A percentile compares a stretch with the other conserved stretches of the same genome.
phyloP scores from a whole-genome alignment of 2,329 filamentous ascomycete genomes.

The Arthrobotrys sphaeroides region DNA sequence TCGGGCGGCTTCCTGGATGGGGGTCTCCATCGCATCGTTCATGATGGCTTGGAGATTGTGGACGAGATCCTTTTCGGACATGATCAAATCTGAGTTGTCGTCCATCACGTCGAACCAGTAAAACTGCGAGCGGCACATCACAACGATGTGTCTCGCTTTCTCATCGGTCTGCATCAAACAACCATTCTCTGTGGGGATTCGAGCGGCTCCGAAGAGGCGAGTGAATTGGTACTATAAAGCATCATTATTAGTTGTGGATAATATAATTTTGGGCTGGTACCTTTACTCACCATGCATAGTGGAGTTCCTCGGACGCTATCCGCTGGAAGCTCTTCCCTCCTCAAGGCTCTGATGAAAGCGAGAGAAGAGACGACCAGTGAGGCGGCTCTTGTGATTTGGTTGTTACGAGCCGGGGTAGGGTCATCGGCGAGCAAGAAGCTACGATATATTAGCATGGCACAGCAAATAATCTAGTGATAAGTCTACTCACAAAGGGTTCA shows the following conservation, averaged over 20 bases:
- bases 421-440: constrained; percentile 93
- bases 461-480: neutral
- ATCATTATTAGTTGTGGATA: neutral
- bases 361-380: constrained; percentile 90
- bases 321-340: constrained; percentile 89
- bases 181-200: constrained; percentile 91
- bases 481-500: constrained; percentile 78
- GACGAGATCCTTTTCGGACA: constrained; percentile 92
- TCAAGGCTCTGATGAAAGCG: constrained; percentile 90
- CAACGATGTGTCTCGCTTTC: constrained; percentile 89
- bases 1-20: constrained; percentile 95
- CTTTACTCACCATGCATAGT: constrained; percentile 75
- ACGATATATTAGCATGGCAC: neutral
- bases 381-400: constrained; percentile 92
- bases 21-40: constrained; percentile 86
- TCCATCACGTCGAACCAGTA: constrained; percentile 99
- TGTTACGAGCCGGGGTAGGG: constrained; percentile 92
- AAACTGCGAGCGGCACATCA: constrained; percentile 92
- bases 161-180: constrained; percentile 96
- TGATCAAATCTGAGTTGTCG: constrained; percentile 92
- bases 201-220: constrained; percentile 89
- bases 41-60: constrained; percentile 92
- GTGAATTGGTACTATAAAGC: constrained; percentile 80
- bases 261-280: neutral
- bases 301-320: constrained; percentile 85